These are phyloP conservation scores for Miscanthus lutarioriparius DNA, from an alignment of 176 grass and related monocot genomes.

Conservation along the genomic window DNA sequence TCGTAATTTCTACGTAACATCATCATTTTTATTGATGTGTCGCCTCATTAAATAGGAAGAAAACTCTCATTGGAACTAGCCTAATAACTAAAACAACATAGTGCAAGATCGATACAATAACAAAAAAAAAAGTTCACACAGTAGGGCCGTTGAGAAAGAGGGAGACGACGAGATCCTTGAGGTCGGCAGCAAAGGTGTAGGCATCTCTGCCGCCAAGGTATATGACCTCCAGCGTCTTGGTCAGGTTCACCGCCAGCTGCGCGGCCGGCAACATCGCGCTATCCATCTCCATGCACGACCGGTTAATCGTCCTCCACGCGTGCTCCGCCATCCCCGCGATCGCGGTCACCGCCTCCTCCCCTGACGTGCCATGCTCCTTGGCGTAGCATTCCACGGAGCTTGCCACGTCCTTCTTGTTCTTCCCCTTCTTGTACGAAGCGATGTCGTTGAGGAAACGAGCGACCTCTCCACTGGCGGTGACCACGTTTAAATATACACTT, in stretches of 20 bases:
- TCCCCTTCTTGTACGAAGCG: slow-evolving; percentile 10
- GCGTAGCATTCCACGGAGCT: slow-evolving; percentile 25
- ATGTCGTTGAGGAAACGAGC: slow-evolving; percentile 38
- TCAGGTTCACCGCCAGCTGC: slow-evolving; percentile 18
- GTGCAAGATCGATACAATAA: no score
- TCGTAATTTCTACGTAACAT: no score
- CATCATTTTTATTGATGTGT: no score
- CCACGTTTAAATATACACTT: background rate
- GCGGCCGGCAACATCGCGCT: background rate
- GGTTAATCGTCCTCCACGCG: slow-evolving; percentile 12
- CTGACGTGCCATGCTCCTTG: background rate
- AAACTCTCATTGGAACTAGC: no score
- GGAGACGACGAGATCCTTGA: background rate
- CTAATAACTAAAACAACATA: no score
- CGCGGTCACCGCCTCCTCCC: slow-evolving; percentile 18
- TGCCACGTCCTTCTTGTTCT: slow-evolving; percentile 8
- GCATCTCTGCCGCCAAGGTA: slow-evolving; percentile 21
- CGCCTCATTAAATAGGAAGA: no score
- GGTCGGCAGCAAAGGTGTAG: slow-evolving; percentile 7
- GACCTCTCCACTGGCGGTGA: background rate
- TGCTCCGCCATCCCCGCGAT: background rate
- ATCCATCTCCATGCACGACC: background rate
- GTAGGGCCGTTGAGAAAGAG: slow-evolving; percentile 8
- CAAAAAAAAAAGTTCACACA: no score
- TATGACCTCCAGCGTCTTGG: slow-evolving; percentile 6